phyloP scores from a whole-genome alignment of 345 rosid genomes.

The Salix brachista region DNA sequence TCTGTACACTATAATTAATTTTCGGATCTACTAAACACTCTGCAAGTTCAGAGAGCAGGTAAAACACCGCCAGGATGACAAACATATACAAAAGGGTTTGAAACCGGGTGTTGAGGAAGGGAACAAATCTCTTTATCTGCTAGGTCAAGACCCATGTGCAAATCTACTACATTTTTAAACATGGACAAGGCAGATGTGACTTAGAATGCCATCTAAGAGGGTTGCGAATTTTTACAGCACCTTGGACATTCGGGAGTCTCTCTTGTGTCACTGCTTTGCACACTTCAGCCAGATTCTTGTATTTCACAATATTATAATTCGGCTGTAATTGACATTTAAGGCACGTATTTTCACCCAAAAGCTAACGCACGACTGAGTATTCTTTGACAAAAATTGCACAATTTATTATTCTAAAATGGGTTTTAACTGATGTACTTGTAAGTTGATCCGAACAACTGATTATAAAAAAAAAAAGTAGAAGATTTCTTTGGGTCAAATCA shows the following conservation, averaged over 20 bases:
- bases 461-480: too few relatives aligned
- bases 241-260: background rate
- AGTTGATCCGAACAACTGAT: too few relatives aligned
- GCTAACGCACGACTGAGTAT: too few relatives aligned
- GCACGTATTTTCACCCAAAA: too few relatives aligned
- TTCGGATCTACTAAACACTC: fast-evolving
- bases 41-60: too few relatives aligned
- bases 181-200: background rate
- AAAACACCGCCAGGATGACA: too few relatives aligned
- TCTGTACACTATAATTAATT: too few relatives aligned
- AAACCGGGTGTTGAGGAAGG: too few relatives aligned
- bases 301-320: background rate
- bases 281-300: background rate
- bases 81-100: too few relatives aligned
- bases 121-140: fast-evolving
- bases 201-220: background rate
- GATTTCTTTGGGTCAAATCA: background rate
- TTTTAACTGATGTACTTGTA: too few relatives aligned
- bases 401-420: too few relatives aligned
- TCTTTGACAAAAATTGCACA: background rate
- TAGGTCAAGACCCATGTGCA: fast-evolving
- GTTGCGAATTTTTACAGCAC: background rate
- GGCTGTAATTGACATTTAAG: too few relatives aligned
- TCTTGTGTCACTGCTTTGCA: background rate
- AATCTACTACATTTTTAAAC: background rate